These are phyloP conservation scores for Rhodotorula toruloides DNA, from an alignment of 768 basidiomycete genomes.

Conservation along the genomic window DNA sequence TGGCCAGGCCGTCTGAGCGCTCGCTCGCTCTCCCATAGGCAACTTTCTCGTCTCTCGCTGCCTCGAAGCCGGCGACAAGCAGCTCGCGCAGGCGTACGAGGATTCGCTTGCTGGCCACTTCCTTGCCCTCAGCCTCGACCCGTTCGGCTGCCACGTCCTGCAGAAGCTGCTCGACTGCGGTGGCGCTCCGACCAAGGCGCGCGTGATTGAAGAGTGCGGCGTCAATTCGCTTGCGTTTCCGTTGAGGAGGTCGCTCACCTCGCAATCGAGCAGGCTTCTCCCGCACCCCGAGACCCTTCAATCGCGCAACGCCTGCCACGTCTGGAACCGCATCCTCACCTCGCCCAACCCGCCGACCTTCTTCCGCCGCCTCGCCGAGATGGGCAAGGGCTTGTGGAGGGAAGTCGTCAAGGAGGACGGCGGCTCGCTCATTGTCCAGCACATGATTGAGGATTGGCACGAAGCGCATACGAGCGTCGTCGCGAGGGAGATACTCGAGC, in stretches of 20 bases:
- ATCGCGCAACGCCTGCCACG: constrained; percentile 19
- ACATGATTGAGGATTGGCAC: constrained; percentile 32
- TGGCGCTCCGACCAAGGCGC: constrained; percentile 11
- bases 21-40: background rate
- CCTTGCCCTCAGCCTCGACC: constrained; percentile 24
- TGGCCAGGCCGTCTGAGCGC: too few relatives aligned
- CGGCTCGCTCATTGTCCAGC: constrained; percentile 30
- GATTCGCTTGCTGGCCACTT: background rate
- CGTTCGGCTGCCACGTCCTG: constrained; percentile 36
- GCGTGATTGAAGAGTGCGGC: constrained; percentile 26
- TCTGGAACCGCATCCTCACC: constrained; percentile 32
- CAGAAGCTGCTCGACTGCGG: constrained; percentile 36
- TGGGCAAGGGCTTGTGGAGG: constrained; percentile 9
- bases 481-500: constrained; percentile 20
- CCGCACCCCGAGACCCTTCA: constrained; percentile 14
- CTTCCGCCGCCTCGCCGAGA: constrained; percentile 18
- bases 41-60: constrained; percentile 39
- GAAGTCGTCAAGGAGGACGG: constrained; percentile 26
- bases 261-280: constrained; percentile 5
- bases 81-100: background rate
- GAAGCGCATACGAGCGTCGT: constrained; percentile 8
- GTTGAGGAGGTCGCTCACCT: background rate
- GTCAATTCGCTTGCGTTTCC: too few relatives aligned
- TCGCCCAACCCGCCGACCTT: constrained; percentile 23
- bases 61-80: constrained; percentile 26